Conservation (phyloP, 176 grass and related monocot species). For the Tuctoria greenei region DNA sequence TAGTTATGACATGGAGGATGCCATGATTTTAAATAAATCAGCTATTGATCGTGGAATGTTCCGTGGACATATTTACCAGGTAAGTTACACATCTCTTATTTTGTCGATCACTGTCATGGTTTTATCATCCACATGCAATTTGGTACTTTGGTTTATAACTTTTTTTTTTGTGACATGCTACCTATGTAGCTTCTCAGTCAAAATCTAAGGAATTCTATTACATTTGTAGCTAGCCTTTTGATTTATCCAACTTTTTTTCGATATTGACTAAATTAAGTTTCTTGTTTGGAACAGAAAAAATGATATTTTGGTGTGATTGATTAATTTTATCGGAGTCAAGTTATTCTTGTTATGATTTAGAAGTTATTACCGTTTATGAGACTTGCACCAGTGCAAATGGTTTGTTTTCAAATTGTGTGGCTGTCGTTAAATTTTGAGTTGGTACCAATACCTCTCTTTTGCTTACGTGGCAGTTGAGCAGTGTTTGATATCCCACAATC, state of each 20-base stretch:
- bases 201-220: constrained; percentile 14
- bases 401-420: too few species aligned
- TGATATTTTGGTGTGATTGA: too few species aligned
- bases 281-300: too few species aligned
- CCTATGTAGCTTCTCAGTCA: neutral
- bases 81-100: constrained; percentile 25
- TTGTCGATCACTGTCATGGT: neutral
- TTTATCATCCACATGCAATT: constrained; percentile 9
- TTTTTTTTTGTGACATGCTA: constrained; percentile 16
- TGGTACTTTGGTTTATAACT: neutral
- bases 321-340: too few species aligned
- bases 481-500: too few species aligned
- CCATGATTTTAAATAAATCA: constrained; percentile 99
- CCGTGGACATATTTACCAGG: constrained; percentile 94
- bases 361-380: too few species aligned
- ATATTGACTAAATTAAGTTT: too few species aligned
- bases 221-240: neutral
- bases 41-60: constrained; percentile 88
- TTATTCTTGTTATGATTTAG: too few species aligned
- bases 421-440: too few species aligned
- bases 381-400: too few species aligned
- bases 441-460: too few species aligned
- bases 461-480: too few species aligned
- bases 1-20: constrained; percentile 99
- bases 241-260: neutral